Evolutionary conservation across 164 flowering plant species (phyloP).

Genomic region (Vitis cinerea): DNA sequence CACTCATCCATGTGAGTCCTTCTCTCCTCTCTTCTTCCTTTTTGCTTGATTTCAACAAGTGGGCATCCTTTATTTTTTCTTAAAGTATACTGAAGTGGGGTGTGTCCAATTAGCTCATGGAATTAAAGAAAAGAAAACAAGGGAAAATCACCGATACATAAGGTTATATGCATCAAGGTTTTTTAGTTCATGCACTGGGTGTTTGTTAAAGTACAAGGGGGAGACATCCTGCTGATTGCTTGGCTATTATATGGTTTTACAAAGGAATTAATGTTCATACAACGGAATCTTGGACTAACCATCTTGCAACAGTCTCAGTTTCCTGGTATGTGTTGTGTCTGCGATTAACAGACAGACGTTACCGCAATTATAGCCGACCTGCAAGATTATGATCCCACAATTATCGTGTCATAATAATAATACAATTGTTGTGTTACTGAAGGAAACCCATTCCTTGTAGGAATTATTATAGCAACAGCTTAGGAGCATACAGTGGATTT

Average conservation of each 20-base stretch:
- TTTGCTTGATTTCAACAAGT: background rate
- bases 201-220: slow-evolving; percentile 9
- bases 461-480: background rate
- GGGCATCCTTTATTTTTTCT: no score
- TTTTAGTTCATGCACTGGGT: slow-evolving; percentile 4
- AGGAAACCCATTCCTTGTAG: slow-evolving; percentile 1
- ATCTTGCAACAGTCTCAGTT: slow-evolving; percentile 14
- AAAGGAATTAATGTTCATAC: slow-evolving; percentile 31
- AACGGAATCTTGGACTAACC: slow-evolving; percentile 25
- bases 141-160: no score
- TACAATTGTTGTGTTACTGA: background rate
- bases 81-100: background rate
- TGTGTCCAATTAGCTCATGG: background rate
- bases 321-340: slow-evolving; percentile 30
- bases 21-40: background rate
- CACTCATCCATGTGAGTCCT: slow-evolving; percentile 23
- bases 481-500: slow-evolving; percentile 1
- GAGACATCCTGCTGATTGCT: slow-evolving; percentile 9
- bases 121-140: no score
- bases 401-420: slow-evolving; percentile 8
- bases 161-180: background rate
- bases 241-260: background rate
- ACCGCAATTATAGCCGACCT: slow-evolving; percentile 41
- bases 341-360: slow-evolving; percentile 32
- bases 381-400: slow-evolving; percentile 32